Evolutionary conservation across 768 basidiomycete species (phyloP), one percentile per base, ranked within the genome.

Genomic region (Hypsizygus marmoreus): DNA sequence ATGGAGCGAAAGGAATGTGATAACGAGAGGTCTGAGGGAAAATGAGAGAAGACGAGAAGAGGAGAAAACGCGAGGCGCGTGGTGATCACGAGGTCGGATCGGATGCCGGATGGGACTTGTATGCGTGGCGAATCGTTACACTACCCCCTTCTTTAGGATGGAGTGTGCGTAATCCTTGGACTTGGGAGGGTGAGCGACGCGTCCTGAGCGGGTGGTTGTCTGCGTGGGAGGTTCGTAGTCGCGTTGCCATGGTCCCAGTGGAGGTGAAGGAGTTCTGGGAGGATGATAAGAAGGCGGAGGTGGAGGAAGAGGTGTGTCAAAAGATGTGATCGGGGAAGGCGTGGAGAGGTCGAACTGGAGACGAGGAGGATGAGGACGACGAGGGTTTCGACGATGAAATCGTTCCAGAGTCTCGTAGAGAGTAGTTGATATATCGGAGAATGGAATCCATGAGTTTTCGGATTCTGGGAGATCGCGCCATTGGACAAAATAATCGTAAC

Each of bases 171-270:
- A 37, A 33, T 50, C 49, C 26, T 35, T 34, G 20, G 37, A 37
- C 13, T 22, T 32, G 17, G 45, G 44, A 28, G 53, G 61, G 2
- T 26, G 24, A 2, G 50, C 51, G 10, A 62, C 38, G 20, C 53
- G 42, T 26, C 63, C 56, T 14, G 55, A 41, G 26, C 32, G 32
- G n/a, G 57, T 58, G 8, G 53, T 62, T 4, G 58, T 60, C 25
- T 37, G 43, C 30, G 43, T n/a, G 0, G 57, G 58, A 9, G 61
- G 59, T 20, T 54, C 34, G 26, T 61, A 61, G 47, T 46, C 37
- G 39, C 24, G 45, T 28, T 32, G 43, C 20, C 39, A 39, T 14
- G 29, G 41, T 2, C 28, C 28, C 11, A 40, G 30, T 16, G 49
- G 47, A 4, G 28, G 17, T 16, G 16, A 14, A 39, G 3, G 13